phyloP scores from a whole-genome alignment of 768 basidiomycete species.

The Leccinum rimulosum region DNA sequence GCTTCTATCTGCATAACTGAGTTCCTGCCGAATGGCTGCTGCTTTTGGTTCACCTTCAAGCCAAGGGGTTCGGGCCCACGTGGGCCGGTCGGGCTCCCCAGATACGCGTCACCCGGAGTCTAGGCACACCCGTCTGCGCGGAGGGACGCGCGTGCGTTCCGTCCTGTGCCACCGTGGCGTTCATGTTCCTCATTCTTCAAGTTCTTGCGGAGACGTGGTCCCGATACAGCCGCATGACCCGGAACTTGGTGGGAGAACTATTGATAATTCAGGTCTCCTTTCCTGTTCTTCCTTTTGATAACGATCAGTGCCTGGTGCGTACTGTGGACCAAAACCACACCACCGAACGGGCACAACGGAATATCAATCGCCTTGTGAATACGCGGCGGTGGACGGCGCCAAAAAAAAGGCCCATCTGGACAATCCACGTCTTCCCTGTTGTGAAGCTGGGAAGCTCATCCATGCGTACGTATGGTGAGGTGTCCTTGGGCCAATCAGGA shows the following conservation, averaged over 20 bases:
- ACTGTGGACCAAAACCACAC: neutral
- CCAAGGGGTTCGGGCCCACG: neutral
- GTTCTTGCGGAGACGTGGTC: neutral
- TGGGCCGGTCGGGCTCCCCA: neutral
- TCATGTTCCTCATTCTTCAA: neutral
- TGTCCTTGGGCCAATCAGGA: neutral
- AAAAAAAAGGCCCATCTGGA: neutral
- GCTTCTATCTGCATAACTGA: neutral
- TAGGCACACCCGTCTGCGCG: neutral
- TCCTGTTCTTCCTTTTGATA: neutral
- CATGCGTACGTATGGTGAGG: neutral
- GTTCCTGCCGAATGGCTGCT: neutral
- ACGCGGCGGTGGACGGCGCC: neutral
- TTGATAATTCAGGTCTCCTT: neutral
- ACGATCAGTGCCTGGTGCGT: constrained; percentile 8
- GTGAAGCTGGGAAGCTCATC: neutral
- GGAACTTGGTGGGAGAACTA: neutral
- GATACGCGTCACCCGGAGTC: neutral
- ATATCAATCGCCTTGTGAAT: neutral
- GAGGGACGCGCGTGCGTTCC: neutral
- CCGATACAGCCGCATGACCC: neutral
- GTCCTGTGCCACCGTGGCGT: neutral
- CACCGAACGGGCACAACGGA: neutral
- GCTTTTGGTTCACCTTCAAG: neutral
- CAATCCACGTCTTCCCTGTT: neutral